Evolutionary conservation across 129 eudicot genomes (phyloP), one percentile per base, ranked within the genome.

Genomic region (Scalesia atractyloides): DNA sequence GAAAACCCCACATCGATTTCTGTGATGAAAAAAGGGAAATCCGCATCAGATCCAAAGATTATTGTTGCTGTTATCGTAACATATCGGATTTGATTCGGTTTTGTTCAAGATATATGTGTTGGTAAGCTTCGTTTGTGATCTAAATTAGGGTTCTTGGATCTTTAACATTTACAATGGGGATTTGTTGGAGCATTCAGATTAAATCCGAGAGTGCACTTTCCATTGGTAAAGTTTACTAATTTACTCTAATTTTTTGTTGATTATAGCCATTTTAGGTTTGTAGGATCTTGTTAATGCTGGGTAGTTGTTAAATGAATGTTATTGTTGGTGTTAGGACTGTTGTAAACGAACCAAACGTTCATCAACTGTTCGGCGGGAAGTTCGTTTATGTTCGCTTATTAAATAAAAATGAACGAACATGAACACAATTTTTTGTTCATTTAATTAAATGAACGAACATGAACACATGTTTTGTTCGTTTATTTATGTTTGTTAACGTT

Each of bases 111-210:
- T 57, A 69, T 68, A 70, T 18, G 15, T 74, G 53, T 13, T 26
- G 50, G 67, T 30, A 47, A 58, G 65, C 20, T 34, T 64, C 57
- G 56, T 75, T 60, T n/a, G 33, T 78, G 51, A 24, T 54, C 64
- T 56, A 18, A n/a, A 33, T 20, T 41, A 39, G 68, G 56, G 48
- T 78, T 46, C 50, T 74, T 67, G 62, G 56, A 56, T 79, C 61
- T 63, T 71, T 9, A 36, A 74, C 30, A 50, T 43, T 73, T 76
- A 15, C 22, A 73, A 91, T 91, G 97, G 97, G 97, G 80, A 73
- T 87, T 82, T 91, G 97, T 76, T 85, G 84, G 79, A 85, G 97
- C 77, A 77, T 78, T 73, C 89, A 72, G 82, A 82, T 85, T 66
- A 91, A 91, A 80, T 83, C 87, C 14, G 89, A 85, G 56, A 82